Percentiles rank a stretch among this genome's conserved stretches.
These are phyloP conservation scores for Yarrowia keelungensis DNA, from an alignment of 805 yeast genomes.

Conservation along the genomic window DNA sequence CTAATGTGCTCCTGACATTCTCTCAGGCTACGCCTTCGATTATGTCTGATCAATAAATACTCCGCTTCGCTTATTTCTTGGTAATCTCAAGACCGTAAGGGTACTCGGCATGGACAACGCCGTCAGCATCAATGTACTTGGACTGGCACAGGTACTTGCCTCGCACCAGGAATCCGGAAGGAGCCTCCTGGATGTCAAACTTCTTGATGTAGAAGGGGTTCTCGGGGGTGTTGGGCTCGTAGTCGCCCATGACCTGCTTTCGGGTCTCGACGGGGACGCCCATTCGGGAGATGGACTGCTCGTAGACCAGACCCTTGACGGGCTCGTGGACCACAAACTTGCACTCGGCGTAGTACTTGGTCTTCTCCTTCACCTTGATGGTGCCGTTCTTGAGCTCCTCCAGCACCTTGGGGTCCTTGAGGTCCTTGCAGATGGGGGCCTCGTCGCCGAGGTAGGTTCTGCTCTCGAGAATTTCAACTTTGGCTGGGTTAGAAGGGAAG, in stretches of 20 bases:
- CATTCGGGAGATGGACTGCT: slow-evolving; percentile 83
- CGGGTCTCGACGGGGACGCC: slow-evolving; percentile 86
- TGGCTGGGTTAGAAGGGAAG: not conserved
- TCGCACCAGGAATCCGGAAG: slow-evolving; percentile 86
- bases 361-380: slow-evolving; percentile 78
- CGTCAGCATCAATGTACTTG: slow-evolving; percentile 87
- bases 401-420: slow-evolving; percentile 67
- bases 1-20: too few species aligned
- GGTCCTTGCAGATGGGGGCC: slow-evolving; percentile 70
- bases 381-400: slow-evolving; percentile 66
- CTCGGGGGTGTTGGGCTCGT: slow-evolving; percentile 83
- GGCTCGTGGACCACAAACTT: slow-evolving; percentile 87
- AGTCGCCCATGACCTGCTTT: slow-evolving; percentile 89
- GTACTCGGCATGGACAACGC: slow-evolving; percentile 69
- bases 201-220: slow-evolving; percentile 75
- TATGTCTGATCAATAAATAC: not conserved
- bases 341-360: slow-evolving; percentile 73
- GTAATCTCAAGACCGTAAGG: slow-evolving; percentile 89
- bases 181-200: slow-evolving; percentile 80
- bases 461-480: slow-evolving; percentile 79
- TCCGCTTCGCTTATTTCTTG: slow-evolving; percentile 50
- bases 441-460: slow-evolving; percentile 72
- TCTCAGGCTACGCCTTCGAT: too few species aligned
- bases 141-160: slow-evolving; percentile 83
- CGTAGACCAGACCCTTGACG: slow-evolving; percentile 86